Conservation (phyloP, 1,284 basidiomycete genomes). For the Austroboletus niveus region DNA sequence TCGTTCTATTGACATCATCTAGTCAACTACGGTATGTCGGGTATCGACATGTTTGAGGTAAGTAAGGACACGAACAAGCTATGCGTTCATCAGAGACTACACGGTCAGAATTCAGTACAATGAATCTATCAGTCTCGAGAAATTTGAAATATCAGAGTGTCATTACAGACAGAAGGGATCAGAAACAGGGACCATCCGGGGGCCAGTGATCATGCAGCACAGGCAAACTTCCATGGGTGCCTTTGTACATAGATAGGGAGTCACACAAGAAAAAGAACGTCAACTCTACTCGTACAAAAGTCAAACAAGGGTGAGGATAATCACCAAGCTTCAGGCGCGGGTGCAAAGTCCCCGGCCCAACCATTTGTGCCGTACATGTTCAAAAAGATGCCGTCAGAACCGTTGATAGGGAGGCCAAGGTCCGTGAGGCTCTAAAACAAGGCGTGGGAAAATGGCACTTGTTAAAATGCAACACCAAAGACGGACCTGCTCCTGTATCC, state of each 20-base stretch:
- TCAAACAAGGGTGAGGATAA: slow-evolving; percentile 16
- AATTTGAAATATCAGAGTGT: slow-evolving; percentile 2
- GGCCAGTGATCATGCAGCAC: slow-evolving; percentile 17
- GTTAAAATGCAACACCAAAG: neutral
- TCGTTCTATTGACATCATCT: slow-evolving; percentile 1
- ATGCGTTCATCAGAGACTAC: neutral
- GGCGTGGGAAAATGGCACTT: neutral
- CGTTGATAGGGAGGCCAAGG: slow-evolving; percentile 84
- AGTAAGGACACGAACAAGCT: slow-evolving; percentile 2
- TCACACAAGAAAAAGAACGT: slow-evolving; percentile 19
- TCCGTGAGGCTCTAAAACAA: slow-evolving; percentile 72
- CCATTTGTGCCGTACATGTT: slow-evolving; percentile 67
- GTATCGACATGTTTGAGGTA: neutral
- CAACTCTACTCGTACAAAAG: slow-evolving; percentile 25
- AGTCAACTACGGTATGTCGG: neutral
- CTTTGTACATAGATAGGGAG: slow-evolving; percentile 23
- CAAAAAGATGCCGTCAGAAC: slow-evolving; percentile 85
- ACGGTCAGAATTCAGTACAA: slow-evolving; percentile 1
- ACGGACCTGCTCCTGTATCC: slow-evolving; percentile 78
- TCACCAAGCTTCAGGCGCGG: slow-evolving; percentile 82
- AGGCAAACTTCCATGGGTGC: slow-evolving; percentile 13
- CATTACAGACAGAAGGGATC: neutral
- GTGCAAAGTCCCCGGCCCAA: slow-evolving; percentile 70
- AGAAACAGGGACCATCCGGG: neutral
- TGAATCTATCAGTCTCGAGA: neutral